Evolutionary conservation across 306 rosid species (phyloP).

Genomic region (Albizia julibrissin): DNA sequence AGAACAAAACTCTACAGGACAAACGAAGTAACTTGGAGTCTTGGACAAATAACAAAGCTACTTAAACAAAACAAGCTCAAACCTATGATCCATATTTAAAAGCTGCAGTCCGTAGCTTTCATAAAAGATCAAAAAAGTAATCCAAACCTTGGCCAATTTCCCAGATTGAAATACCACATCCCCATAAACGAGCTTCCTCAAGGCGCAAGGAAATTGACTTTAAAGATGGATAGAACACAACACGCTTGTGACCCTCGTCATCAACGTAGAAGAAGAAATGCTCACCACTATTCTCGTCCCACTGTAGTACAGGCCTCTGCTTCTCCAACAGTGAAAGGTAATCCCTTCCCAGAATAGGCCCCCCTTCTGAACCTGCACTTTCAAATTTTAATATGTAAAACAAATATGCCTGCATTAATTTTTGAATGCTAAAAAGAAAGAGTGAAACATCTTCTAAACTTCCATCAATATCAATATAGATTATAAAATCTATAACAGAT

Average conservation of each 20-base stretch:
- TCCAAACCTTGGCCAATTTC: constrained; percentile 99
- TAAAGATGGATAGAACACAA: constrained; percentile 83
- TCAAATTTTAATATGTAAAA: constrained; percentile 26
- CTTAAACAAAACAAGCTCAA: neutral
- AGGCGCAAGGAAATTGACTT: constrained; percentile 79
- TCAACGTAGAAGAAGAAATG: constrained; percentile 72
- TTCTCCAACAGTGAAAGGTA: constrained; percentile 76
- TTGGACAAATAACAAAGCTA: neutral
- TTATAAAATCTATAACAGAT: neutral
- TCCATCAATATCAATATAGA: neutral
- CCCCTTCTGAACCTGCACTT: constrained; percentile 61
- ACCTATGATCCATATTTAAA: neutral
- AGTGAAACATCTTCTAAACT: neutral
- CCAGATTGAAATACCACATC: constrained; percentile 93
- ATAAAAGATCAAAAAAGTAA: constrained; percentile 79
- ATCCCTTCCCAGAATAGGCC: constrained; percentile 81
- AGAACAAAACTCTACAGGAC: neutral
- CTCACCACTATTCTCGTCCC: constrained; percentile 87
- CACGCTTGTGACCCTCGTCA: constrained; percentile 56
- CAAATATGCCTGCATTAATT: neutral
- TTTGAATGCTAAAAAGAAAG: neutral
- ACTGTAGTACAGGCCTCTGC: constrained; percentile 70
- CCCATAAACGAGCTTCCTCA: constrained; percentile 84
- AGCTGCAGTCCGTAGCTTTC: neutral
- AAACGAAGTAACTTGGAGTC: neutral